These are phyloP conservation scores for Flaveria sonorensis DNA, from an alignment of 129 eudicot genomes.

Conservation along the genomic window DNA sequence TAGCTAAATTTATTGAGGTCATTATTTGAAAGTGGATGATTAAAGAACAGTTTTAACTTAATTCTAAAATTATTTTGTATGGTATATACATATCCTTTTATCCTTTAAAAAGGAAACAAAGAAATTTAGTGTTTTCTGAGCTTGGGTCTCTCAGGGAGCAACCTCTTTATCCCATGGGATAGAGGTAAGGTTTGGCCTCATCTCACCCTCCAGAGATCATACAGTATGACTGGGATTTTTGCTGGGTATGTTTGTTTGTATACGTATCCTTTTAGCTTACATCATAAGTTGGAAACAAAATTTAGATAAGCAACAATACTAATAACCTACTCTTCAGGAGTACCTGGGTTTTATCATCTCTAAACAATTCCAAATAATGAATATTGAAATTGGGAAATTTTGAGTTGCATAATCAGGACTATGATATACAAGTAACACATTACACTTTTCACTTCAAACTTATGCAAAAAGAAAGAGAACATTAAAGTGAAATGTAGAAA, in stretches of 20 bases:
- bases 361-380: neutral
- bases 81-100: slow-evolving; percentile 1
- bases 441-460: neutral
- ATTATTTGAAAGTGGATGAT: slow-evolving; percentile 11
- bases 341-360: neutral
- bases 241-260: too few relatives aligned
- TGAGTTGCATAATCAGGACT: neutral
- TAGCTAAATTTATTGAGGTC: neutral
- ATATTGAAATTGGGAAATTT: neutral
- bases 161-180: too few relatives aligned
- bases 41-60: neutral
- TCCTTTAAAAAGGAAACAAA: too few relatives aligned
- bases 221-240: too few relatives aligned
- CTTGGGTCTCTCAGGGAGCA: too few relatives aligned
- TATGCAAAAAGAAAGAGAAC: slow-evolving; percentile 6
- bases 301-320: neutral
- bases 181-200: too few relatives aligned
- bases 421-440: neutral
- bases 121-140: too few relatives aligned
- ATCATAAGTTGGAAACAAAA: slow-evolving; percentile 7
- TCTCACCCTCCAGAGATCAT: too few relatives aligned
- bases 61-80: neutral
- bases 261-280: neutral
- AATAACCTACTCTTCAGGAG: neutral
- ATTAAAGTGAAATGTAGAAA: neutral